Percentiles rank a stretch among this genome's conserved stretches.
These are phyloP conservation scores for Microstegium vimineum DNA, from an alignment of 176 grass and related monocot genomes.

Conservation along the genomic window DNA sequence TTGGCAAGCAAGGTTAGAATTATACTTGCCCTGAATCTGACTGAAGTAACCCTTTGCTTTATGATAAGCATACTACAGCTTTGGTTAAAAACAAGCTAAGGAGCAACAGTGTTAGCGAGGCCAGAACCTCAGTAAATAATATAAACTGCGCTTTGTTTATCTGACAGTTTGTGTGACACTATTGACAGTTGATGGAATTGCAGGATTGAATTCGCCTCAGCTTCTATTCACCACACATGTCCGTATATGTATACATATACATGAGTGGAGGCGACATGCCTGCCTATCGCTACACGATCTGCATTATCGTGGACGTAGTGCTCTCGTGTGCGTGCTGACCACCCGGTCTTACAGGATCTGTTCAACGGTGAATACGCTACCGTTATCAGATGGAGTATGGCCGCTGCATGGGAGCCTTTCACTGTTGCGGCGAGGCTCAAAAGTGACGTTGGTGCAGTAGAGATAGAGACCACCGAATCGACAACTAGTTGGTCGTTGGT, in stretches of 20 bases:
- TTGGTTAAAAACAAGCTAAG: neutral
- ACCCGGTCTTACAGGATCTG: too few species aligned
- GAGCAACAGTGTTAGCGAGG: neutral
- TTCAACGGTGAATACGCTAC: too few species aligned
- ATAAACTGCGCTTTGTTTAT: neutral
- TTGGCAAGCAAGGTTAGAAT: constrained; percentile 32
- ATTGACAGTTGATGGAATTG: neutral
- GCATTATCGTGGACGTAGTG: too few species aligned
- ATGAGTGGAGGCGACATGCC: too few species aligned
- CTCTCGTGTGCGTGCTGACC: too few species aligned
- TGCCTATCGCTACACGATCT: too few species aligned
- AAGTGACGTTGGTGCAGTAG: neutral
- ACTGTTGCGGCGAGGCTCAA: neutral
- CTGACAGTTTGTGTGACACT: neutral
- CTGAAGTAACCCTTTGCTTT: neutral
- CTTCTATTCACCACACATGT: too few species aligned
- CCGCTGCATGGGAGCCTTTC: neutral
- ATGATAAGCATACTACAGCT: neutral
- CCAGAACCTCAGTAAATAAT: too few species aligned
- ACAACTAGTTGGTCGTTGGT: constrained; percentile 2
- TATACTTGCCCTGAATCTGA: neutral
- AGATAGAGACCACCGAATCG: neutral
- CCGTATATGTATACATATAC: too few species aligned
- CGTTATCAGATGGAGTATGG: too few species aligned
- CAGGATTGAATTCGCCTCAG: too few species aligned